Base-by-base conservation (phyloP, 495 filamentous ascomycete species). In the Annulohypoxylon maeteangense region DNA sequence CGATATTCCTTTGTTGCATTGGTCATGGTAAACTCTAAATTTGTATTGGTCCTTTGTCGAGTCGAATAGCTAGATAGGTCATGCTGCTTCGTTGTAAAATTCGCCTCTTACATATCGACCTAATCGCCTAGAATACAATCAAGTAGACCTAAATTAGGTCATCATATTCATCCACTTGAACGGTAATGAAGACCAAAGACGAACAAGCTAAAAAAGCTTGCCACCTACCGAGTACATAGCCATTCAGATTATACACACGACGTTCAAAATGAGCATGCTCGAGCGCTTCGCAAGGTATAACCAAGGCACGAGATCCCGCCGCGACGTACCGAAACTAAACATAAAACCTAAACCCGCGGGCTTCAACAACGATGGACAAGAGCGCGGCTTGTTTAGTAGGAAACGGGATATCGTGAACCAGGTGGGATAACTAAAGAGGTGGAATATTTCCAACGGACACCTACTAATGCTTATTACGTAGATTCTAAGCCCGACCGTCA, bases 401-500 rank as follows among this genome's bases (percentile, higher is more conserved):
- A 69, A 59, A 53, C 62, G 63, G 54, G 67, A 75, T 7, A 62
- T 71, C 16, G 67, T 73, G 69, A 69, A 67, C 38, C 72, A 77
- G 61, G 75, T 77, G 68, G 54, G 42, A 5, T 32, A 16, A 10
- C 2, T 3, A 6, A 36, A 40, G 29, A 36, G 6, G 16, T 2
- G 11, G 25, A 32, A 29, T 1, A 11, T 48, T 14, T 20, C 8
- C 5, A 4, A n/a, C 36, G 36, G 36, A 12, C 36, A 12, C 14
- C 10, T 45, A 45, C 25, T 57, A 1, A 59, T 18, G 10, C 29
- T 10, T n/a, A 31, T 5, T 20, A 31, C 34, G 4, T 29, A 77
- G 75, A 47, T 77, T 18, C 40, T 75, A 25, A 75, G 72, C 56
- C 75, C 72, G 8, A 74, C 70, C 5, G 60, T 67, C 51, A 71